Conservation (phyloP, 352 stramenopile genomes). For the Pythium insidiosum region DNA sequence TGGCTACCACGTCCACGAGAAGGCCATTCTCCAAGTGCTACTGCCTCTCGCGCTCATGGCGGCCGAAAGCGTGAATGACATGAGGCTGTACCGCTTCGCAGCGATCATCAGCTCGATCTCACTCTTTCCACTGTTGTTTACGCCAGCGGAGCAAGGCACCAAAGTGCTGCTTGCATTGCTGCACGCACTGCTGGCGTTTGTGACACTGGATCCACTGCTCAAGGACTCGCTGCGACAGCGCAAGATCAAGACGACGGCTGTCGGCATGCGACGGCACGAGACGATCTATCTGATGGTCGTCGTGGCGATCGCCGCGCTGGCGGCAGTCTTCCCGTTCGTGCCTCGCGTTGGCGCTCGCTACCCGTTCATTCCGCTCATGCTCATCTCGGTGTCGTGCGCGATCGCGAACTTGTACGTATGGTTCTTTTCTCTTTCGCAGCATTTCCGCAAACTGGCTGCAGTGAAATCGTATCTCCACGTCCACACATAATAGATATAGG, state of each 20-base stretch:
- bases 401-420: conserved; percentile 78
- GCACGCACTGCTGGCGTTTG: conserved; percentile 54
- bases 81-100: conserved; percentile 74
- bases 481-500: too few relatives aligned
- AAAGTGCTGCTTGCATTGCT: conserved; percentile 60
- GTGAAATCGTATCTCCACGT: conserved; percentile 68
- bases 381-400: conserved; percentile 65
- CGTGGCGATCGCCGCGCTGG: conserved; percentile 23
- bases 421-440: conserved; percentile 44
- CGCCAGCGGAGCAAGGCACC: conserved; percentile 59
- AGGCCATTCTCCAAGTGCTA: conserved; percentile 92
- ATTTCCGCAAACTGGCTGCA: conserved; percentile 55
- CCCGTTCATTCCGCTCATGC: conserved; percentile 74
- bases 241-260: conserved; percentile 53
- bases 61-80: conserved; percentile 70
- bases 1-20: conserved; percentile 99
- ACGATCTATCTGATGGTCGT: conserved; percentile 37
- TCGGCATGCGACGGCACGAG: conserved; percentile 50
- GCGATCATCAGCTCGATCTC: conserved; percentile 64
- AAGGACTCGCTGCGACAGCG: conserved; percentile 64
- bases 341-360: conserved; percentile 36
- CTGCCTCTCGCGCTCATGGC: conserved; percentile 64
- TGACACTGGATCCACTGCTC: conserved; percentile 54
- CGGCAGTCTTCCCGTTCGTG: conserved; percentile 45
- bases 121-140: conserved; percentile 84